Percentiles rank a stretch among this genome's conserved stretches.
Evolutionary conservation across 2,329 filamentous ascomycete genomes (phyloP).

Genomic region (Calonectria fujianensis): DNA sequence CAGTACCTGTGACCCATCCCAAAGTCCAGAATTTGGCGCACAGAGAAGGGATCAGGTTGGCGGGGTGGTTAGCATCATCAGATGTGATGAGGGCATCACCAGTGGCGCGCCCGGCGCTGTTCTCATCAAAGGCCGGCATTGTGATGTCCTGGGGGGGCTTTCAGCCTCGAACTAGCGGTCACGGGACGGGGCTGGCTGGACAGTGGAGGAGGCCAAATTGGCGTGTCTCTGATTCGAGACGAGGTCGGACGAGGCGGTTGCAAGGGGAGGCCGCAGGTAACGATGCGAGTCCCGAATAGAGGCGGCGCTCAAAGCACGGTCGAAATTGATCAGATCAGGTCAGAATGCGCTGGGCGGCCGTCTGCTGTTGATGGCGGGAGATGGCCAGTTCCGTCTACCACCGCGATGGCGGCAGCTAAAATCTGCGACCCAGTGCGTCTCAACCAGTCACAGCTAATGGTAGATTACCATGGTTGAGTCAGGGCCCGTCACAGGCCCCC

Average conservation of each 20-base stretch:
- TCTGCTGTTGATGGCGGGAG: slow-evolving; percentile 36
- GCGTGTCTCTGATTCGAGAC: slow-evolving; percentile 36
- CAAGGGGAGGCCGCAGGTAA: slow-evolving; percentile 24
- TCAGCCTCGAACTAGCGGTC: slow-evolving; percentile 24
- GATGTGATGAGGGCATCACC: slow-evolving; percentile 72
- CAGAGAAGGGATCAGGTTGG: slow-evolving; percentile 94
- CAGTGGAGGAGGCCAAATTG: slow-evolving; percentile 37
- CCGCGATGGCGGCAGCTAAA: slow-evolving; percentile 43
- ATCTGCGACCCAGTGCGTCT: slow-evolving; percentile 30
- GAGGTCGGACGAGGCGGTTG: slow-evolving; percentile 40
- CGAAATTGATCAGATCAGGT: slow-evolving; percentile 32
- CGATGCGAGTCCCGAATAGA: slow-evolving; percentile 36
- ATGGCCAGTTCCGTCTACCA: slow-evolving; percentile 46
- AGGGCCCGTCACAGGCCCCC: slow-evolving; percentile 20
- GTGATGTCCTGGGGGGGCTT: slow-evolving; percentile 13
- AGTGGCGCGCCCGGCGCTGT: slow-evolving; percentile 43
- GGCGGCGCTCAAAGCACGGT: slow-evolving; percentile 32
- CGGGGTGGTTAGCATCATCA: slow-evolving; percentile 87
- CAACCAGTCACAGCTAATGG: slow-evolving; percentile 36
- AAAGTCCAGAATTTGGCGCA: slow-evolving; percentile 97
- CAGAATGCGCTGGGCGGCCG: slow-evolving; percentile 33
- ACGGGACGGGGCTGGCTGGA: slow-evolving; percentile 33
- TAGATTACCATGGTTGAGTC: slow-evolving; percentile 36
- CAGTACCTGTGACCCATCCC: slow-evolving; percentile 94
- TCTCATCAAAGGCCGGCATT: slow-evolving; percentile 46